Percentiles rank a stretch among this genome's conserved stretches.
Conservation (phyloP, 2,329 filamentous ascomycete species). For the Calonectria montana region DNA sequence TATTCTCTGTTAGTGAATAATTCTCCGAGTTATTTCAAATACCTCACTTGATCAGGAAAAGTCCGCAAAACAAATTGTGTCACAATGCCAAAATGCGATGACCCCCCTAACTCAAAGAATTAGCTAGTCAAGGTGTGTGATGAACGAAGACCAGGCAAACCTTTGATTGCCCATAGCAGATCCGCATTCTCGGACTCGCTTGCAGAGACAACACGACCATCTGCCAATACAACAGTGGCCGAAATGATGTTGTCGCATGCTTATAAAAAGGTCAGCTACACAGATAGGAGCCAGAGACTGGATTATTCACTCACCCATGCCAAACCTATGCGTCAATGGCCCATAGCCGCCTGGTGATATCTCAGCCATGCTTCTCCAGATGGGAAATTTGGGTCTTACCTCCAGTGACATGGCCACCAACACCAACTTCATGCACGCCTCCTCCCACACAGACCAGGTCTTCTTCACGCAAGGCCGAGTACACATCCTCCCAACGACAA, state of each 20-base stretch:
- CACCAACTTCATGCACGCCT: not conserved
- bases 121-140: not conserved
- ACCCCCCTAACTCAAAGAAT: not conserved
- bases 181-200: not conserved
- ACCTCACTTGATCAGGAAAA: not conserved
- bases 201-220: not conserved
- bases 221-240: not conserved
- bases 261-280: not conserved
- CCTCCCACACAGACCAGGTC: not conserved
- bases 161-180: not conserved
- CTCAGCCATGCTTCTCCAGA: not conserved
- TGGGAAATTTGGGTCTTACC: not conserved
- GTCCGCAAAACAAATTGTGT: not conserved
- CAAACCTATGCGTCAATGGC: not conserved
- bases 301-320: not conserved
- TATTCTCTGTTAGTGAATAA: not conserved
- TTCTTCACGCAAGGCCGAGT: not conserved
- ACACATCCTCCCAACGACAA: not conserved
- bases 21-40: too few species aligned
- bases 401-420: not conserved
- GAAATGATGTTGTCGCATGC: not conserved
- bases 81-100: not conserved
- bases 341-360: not conserved
- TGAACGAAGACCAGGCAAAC: not conserved
- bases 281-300: not conserved